Evolutionary conservation across 352 stramenopile species (phyloP).

Genomic region (Phytophthora macrochlamydospora): DNA sequence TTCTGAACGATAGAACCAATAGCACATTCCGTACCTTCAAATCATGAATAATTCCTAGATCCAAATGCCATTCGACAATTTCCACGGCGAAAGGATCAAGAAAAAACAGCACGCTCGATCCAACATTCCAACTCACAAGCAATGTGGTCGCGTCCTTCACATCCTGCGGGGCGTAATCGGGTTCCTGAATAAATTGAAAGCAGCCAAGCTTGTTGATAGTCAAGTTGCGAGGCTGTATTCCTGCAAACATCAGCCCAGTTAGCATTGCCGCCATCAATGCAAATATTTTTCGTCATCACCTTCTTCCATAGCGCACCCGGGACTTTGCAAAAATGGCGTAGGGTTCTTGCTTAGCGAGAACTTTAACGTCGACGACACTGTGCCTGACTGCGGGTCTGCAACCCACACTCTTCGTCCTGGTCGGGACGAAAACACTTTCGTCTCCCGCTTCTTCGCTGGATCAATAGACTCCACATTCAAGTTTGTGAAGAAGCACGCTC

Average conservation of each 20-base stretch:
- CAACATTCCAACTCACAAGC: slow-evolving; percentile 83
- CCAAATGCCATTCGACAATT: slow-evolving; percentile 88
- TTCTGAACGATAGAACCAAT: background rate
- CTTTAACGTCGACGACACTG: slow-evolving; percentile 83
- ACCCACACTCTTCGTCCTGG: slow-evolving; percentile 84
- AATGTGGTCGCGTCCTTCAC: slow-evolving; percentile 50
- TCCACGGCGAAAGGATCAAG: slow-evolving; percentile 82
- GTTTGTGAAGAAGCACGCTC: slow-evolving; percentile 82
- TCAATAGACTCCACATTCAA: slow-evolving; percentile 64
- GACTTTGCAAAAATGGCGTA: slow-evolving; percentile 57
- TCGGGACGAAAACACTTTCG: slow-evolving; percentile 81
- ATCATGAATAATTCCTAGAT: slow-evolving; percentile 86
- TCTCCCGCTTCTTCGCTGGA: slow-evolving; percentile 61
- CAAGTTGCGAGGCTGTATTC: slow-evolving; percentile 71
- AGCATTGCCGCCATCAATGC: slow-evolving; percentile 8
- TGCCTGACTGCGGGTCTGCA: slow-evolving; percentile 74
- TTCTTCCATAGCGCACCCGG: slow-evolving; percentile 63
- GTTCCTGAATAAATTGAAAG: slow-evolving; percentile 77
- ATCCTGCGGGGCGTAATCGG: slow-evolving; percentile 50
- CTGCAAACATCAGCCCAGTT: slow-evolving; percentile 9
- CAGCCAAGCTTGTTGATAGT: slow-evolving; percentile 81
- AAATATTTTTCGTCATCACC: slow-evolving; percentile 22
- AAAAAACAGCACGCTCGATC: slow-evolving; percentile 84
- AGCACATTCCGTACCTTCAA: slow-evolving; percentile 56
- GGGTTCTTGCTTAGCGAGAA: slow-evolving; percentile 80